These are phyloP conservation scores for Glaciozyma martinii DNA, from an alignment of 768 basidiomycete genomes.

Conservation along the genomic window DNA sequence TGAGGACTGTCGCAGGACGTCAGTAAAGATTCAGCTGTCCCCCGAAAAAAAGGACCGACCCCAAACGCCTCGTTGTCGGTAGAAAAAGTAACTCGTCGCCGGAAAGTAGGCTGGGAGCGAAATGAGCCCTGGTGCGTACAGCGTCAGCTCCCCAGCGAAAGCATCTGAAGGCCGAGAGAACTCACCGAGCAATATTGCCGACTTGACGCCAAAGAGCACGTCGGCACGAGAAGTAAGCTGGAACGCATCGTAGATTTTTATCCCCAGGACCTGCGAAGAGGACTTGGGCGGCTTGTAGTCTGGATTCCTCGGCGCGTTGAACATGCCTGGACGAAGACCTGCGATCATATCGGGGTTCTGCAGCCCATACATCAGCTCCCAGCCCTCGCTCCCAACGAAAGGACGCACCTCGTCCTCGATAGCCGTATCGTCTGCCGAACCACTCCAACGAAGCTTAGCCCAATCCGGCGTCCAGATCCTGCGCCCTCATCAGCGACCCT, in stretches of 20 bases:
- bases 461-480: constrained; percentile 28
- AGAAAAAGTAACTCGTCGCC: constrained; percentile 13
- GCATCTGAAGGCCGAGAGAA: background rate
- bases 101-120: background rate
- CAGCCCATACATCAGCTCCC: background rate
- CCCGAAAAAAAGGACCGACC: background rate
- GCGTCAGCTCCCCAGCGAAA: too few relatives aligned
- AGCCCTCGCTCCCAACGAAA: background rate
- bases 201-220: constrained; percentile 25
- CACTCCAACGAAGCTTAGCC: constrained; percentile 6
- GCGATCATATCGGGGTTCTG: background rate
- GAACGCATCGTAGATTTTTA: background rate
- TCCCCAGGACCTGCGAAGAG: constrained; percentile 7
- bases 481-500: background rate
- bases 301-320: constrained; percentile 19
- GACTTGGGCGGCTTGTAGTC: constrained; percentile 18
- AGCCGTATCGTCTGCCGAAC: background rate
- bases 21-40: too few relatives aligned
- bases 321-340: background rate
- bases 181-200: constrained; percentile 7
- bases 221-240: constrained; percentile 3
- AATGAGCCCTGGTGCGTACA: too few relatives aligned
- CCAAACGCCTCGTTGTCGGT: constrained; percentile 24
- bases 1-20: background rate
- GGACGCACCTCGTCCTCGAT: constrained; percentile 18